Base-by-base conservation (phyloP, 2,329 filamentous ascomycete genomes). In the Coniochaeta ligniaria region DNA sequence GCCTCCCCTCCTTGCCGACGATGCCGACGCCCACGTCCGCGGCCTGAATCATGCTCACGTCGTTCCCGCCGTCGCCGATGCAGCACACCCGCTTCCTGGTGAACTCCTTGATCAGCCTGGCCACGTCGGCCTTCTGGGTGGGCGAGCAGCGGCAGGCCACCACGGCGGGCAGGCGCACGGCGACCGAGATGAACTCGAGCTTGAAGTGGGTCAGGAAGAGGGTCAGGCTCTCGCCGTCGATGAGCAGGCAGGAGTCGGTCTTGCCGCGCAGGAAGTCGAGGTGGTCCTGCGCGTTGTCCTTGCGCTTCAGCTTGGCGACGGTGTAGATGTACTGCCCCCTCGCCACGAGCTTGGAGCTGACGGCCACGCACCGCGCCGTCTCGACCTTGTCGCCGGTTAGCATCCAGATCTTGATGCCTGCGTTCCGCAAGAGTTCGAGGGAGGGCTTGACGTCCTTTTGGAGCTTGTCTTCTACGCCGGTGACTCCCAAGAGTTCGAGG, bases 401-500 rank as follows among this genome's bases (percentile, higher is more conserved):
- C 95, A 99, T 99, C 95, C 95, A 99, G 58, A 99, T 98, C 74
- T 98, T 98, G 76, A 99, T 95, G 28, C 95, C 95, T 0, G 95
- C 95, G 69, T 99, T 99, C 66, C 95, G 91, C 59, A 99, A 83
- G 6, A 99, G 84, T 74, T 99, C 96, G 6, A 99, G 81, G 0
- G 92, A 96, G 1, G 94, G 90, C 73, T 98, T 99, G 70, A 99
- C 95, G 69, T 98, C 92, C 64, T 88, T 88, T 72, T 99, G 95
- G 14, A 99, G 83, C 71, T 96, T 96, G 75, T 99, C 95, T 74
- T 99, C 96, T 0, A 99, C 95, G 64, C 95, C 95, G 1, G 95
- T 99, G 14, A 99, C 93, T n/a, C 95, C 95, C 1, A 98, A 83
- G 6, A 99, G 84, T 71, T 99, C 95, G 0, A 99, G 80, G 64